Evolutionary conservation across 176 grass and related monocot species (phyloP).

Genomic region (Raddia distichophylla): DNA sequence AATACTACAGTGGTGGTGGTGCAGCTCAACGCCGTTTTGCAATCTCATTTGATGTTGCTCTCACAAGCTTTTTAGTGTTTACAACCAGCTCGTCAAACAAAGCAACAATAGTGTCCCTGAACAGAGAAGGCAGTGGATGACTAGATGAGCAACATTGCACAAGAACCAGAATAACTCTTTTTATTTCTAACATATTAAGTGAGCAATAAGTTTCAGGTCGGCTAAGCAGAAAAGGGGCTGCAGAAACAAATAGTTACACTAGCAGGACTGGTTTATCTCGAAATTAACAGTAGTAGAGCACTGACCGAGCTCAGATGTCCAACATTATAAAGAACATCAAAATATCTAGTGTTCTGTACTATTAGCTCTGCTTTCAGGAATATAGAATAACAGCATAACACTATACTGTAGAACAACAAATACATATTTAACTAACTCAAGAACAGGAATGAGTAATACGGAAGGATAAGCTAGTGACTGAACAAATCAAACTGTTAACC

Average conservation of each 20-base stretch:
- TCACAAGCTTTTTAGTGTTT: slow-evolving; percentile 76
- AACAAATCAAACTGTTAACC: slow-evolving; percentile 15
- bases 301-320: neutral
- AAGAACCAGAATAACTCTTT: neutral
- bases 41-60: slow-evolving; percentile 69
- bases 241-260: neutral
- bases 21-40: slow-evolving; percentile 70
- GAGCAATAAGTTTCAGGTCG: neutral
- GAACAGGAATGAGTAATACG: neutral
- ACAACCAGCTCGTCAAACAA: slow-evolving; percentile 67
- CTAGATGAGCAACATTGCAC: slow-evolving; percentile 12
- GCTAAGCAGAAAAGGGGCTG: neutral
- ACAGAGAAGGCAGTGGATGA: slow-evolving; percentile 22
- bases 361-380: neutral
- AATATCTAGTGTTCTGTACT: neutral
- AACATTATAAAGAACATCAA: slow-evolving; percentile 15
- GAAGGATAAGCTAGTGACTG: neutral
- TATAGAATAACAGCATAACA: neutral
- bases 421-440: neutral
- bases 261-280: neutral
- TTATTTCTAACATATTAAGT: neutral
- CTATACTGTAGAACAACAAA: neutral
- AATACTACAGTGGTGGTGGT: neutral
- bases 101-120: slow-evolving; percentile 64
- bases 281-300: neutral